phyloP scores from a whole-genome alignment of 768 basidiomycete genomes.

The Mycena belliarum region DNA sequence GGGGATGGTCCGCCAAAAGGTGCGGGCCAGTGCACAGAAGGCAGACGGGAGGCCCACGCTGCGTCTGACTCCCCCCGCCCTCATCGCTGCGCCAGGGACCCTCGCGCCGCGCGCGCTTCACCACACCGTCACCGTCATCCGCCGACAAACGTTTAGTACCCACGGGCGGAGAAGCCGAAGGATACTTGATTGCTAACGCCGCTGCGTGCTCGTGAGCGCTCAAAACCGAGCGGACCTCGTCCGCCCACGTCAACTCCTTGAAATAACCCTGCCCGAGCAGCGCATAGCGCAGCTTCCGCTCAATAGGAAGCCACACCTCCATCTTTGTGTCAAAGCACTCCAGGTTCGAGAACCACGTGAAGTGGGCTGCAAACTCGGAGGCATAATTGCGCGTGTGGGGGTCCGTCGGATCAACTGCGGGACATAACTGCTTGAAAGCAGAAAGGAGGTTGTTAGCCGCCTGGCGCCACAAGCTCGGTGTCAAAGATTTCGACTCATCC shows the following conservation, averaged over 20 bases:
- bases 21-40: neutral
- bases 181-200: neutral
- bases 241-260: neutral
- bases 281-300: neutral
- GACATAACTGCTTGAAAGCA: neutral
- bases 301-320: neutral
- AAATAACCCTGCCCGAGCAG: neutral
- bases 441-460: neutral
- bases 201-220: neutral
- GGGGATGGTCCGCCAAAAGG: neutral
- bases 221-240: neutral
- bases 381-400: neutral
- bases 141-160: neutral
- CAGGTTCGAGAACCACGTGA: neutral
- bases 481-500: neutral
- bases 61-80: neutral
- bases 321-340: neutral
- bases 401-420: neutral
- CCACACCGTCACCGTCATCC: neutral
- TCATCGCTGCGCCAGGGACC: neutral
- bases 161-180: neutral
- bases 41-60: neutral
- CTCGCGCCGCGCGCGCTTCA: neutral
- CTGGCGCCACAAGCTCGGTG: neutral
- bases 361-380: neutral